Conservation (phyloP, 2,329 filamentous ascomycete genomes). For the Colletotrichum camelliae region DNA sequence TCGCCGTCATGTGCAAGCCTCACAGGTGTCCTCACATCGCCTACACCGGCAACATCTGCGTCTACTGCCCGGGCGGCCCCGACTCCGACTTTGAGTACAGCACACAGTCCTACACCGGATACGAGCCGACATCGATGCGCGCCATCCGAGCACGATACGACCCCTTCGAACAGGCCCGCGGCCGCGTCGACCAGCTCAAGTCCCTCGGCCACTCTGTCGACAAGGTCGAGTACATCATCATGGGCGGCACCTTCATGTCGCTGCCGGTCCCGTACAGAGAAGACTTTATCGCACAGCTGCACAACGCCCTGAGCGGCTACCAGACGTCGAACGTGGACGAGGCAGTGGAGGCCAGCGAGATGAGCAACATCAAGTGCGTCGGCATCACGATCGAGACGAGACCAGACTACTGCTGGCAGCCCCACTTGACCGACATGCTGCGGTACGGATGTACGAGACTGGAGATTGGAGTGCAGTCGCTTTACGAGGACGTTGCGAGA, state of each 20-base stretch:
- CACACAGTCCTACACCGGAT: conserved; percentile 97
- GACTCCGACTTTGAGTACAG: conserved; percentile 99
- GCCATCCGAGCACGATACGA: conserved; percentile 97
- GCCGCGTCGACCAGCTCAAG: conserved; percentile 95
- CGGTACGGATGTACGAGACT: conserved; percentile 96
- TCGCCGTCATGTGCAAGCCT: conserved; percentile 99
- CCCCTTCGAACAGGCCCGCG: conserved; percentile 95
- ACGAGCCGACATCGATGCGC: conserved; percentile 98
- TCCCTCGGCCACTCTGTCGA: conserved; percentile 95
- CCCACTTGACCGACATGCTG: conserved; percentile 95
- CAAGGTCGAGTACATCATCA: conserved; percentile 99
- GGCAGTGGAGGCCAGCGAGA: conserved; percentile 90
- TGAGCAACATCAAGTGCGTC: conserved; percentile 97
- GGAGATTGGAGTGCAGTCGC: conserved; percentile 92
- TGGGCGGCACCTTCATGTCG: conserved; percentile 99
- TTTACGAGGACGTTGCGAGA: conserved; percentile 98
- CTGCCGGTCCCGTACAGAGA: conserved; percentile 87
- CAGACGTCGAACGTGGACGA: conserved; percentile 95
- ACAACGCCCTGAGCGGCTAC: conserved; percentile 96
- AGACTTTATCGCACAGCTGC: conserved; percentile 91
- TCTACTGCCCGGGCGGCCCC: conserved; percentile 96
- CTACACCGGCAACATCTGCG: conserved; percentile 98
- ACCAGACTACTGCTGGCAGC: conserved; percentile 94
- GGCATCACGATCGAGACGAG: conserved; percentile 98
- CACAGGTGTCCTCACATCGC: conserved; percentile 97